Evolutionary conservation across 163 green algal genomes (phyloP), one percentile per base, ranked within the genome.

Genomic region (Trebouxia gelatinosa): DNA sequence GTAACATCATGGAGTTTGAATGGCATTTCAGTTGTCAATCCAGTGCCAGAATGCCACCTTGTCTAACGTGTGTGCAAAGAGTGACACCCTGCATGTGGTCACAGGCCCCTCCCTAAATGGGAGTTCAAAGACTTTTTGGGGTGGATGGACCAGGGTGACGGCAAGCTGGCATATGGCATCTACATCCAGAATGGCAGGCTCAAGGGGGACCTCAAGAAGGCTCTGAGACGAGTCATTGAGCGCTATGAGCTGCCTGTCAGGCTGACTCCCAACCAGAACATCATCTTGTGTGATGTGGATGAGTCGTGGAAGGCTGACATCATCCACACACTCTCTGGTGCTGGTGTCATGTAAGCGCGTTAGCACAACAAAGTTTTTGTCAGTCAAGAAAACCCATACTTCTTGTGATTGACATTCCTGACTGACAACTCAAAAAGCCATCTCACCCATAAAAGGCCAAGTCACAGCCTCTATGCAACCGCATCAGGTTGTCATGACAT

Each of bases 131-230:
- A 96, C 82, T 99, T 98, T 88, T 86, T 98, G 71, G 96, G 96
- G 26, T 99, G 96, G 96, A 89, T 89, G 75, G 94, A 99, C 82
- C 96, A 99, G 89, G 94, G 94, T 40, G 93, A 98, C 78, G 94
- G 93, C 77, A 94, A 93, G 82, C 88, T 95, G 61, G 96, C 89
- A 29, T 96, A 95, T 74, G 94, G 94, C 74, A 88, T 99, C 48
- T 97, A 96, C 81, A 89, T 99, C 19, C 88, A 94, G 87, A 98
- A 97, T 78, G 95, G 92, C 17, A 87, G 93, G 26, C 75, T 99
- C 35, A 97, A 97, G 88, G 96, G 96, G 32, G 92, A 97, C 61
- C 82, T 90, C n/a, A 99, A 99, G 92, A 93, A 94, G 81, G 92
- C 92, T n/a, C 85, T 99, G 51, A 87, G 96, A 29, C 85, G 80